Evolutionary conservation across 129 eudicot genomes (phyloP).

Genomic region (Cynara cardunculus): DNA sequence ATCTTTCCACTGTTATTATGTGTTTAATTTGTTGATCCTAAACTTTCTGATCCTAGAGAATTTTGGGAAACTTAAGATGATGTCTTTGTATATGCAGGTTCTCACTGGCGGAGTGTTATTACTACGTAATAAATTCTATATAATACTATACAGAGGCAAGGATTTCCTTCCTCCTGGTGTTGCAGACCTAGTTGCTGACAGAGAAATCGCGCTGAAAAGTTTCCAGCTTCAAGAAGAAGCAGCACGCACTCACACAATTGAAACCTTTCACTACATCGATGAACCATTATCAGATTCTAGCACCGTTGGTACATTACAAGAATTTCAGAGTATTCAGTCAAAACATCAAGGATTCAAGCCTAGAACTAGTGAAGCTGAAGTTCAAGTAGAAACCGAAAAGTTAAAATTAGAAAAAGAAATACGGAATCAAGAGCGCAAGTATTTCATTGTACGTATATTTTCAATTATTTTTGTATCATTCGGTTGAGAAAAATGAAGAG

Average conservation of each 20-base stretch:
- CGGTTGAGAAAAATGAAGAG: not conserved
- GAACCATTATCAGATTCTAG: slow-evolving; percentile 38
- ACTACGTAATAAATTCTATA: slow-evolving; percentile 87
- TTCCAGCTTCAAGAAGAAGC: slow-evolving; percentile 79
- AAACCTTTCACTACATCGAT: slow-evolving; percentile 33
- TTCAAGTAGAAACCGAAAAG: slow-evolving; percentile 54
- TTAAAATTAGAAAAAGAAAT: slow-evolving; percentile 60
- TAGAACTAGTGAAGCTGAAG: slow-evolving; percentile 35
- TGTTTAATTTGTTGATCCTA: not conserved
- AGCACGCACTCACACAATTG: slow-evolving; percentile 50
- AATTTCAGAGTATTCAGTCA: slow-evolving; percentile 56
- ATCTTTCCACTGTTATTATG: not conserved
- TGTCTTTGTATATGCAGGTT: slow-evolving; percentile 52
- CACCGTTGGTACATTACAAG: slow-evolving; percentile 63
- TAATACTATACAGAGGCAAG: slow-evolving; percentile 93
- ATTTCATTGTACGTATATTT: slow-evolving; percentile 52
- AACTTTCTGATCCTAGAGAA: not conserved
- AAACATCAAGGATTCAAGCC: slow-evolving; percentile 24
- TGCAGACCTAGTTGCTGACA: slow-evolving; percentile 63
- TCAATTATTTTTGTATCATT: not conserved
- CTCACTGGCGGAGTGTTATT: slow-evolving; percentile 93
- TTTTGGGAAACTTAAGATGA: slow-evolving; percentile 7
- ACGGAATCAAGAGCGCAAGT: slow-evolving; percentile 57
- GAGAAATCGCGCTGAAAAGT: slow-evolving; percentile 67
- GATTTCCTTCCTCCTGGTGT: slow-evolving; percentile 74